Evolutionary conservation across 73 alveolate species (phyloP).

Genomic region (Tetrahymena borealis): DNA sequence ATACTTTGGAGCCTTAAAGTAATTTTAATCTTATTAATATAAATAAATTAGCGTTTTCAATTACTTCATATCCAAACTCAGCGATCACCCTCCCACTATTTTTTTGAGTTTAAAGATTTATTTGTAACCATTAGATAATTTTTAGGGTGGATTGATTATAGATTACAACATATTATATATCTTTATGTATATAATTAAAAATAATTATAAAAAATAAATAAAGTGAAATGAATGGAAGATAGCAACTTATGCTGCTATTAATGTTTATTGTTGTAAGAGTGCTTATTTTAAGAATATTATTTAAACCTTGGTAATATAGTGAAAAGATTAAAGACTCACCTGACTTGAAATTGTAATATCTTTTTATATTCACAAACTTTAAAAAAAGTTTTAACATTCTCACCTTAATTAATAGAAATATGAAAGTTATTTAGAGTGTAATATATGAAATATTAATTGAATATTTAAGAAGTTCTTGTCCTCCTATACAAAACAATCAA

Average conservation of each 20-base stretch:
- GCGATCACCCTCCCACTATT: too few relatives aligned
- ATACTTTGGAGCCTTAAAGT: conserved; percentile 26
- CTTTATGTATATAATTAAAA: too few relatives aligned
- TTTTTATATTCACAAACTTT: neutral
- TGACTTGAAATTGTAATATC: neutral
- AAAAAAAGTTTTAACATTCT: neutral
- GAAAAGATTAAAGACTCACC: neutral
- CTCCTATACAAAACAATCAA: neutral
- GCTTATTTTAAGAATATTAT: neutral
- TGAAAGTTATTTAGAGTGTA: neutral
- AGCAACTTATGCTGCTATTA: neutral
- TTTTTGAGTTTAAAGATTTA: too few relatives aligned
- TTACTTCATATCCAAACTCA: too few relatives aligned
- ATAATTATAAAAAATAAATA: too few relatives aligned
- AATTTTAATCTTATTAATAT: neutral
- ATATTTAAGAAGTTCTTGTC: neutral
- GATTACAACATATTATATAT: too few relatives aligned
- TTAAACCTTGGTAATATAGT: neutral
- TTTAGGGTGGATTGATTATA: too few relatives aligned
- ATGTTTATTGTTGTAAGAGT: neutral
- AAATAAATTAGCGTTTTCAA: too few relatives aligned
- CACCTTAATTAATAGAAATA: neutral
- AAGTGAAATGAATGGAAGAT: neutral
- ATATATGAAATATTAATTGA: neutral
- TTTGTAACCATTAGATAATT: too few relatives aligned